phyloP scores from a whole-genome alignment of 371 early-diverging fungal genomes.

The Mortierella sp. region DNA sequence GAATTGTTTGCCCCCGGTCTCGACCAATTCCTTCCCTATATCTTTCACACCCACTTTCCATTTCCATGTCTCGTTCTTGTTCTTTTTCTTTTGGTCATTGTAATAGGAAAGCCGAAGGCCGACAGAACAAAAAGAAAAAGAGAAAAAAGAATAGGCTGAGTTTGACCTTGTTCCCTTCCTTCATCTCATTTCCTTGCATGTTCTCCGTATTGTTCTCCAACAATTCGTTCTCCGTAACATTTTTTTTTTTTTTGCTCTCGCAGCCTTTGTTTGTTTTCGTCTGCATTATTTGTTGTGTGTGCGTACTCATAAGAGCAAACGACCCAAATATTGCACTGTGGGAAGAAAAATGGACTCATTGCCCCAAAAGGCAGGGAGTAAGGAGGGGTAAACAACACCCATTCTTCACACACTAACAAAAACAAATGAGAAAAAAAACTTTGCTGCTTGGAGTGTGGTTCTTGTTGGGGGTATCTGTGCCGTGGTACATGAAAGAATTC shows the following conservation, averaged over 20 bases:
- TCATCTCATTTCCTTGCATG: background rate
- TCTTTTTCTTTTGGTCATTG: constrained; percentile 11
- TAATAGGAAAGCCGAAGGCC: background rate
- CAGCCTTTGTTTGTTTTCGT: background rate
- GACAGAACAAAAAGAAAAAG: background rate
- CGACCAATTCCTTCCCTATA: background rate
- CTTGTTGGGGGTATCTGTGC: constrained; percentile 22
- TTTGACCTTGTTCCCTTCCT: background rate
- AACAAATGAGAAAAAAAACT: background rate
- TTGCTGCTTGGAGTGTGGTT: constrained; percentile 9
- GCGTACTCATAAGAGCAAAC: background rate
- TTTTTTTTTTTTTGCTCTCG: constrained; percentile 14
- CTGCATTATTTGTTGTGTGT: background rate
- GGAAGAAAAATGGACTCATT: constrained; percentile 28
- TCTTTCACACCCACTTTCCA: background rate
- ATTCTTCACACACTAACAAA: constrained; percentile 1
- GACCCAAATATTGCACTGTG: constrained; percentile 28
- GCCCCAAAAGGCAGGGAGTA: background rate
- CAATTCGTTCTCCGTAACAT: background rate
- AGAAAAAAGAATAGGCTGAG: background rate
- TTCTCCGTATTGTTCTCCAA: background rate
- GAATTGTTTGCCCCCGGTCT: no score
- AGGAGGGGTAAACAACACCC: background rate
- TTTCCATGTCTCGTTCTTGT: constrained; percentile 13
- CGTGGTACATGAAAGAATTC: background rate